These are phyloP conservation scores for Vanrija sp. DNA, from an alignment of 1,284 basidiomycete genomes.

Conservation along the genomic window DNA sequence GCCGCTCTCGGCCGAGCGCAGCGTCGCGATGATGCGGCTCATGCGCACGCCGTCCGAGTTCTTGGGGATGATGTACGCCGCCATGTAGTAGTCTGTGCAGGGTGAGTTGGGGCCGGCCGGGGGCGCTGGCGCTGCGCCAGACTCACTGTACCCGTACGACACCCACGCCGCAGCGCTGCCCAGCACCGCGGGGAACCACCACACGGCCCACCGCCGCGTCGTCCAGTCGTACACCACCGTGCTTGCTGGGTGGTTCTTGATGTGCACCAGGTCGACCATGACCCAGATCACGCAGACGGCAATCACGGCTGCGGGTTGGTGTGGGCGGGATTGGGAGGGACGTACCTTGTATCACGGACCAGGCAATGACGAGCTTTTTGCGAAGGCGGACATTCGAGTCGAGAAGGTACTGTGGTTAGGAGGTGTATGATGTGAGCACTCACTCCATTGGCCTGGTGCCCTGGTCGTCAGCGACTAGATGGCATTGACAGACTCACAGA, in stretches of 20 bases:
- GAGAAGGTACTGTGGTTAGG: conserved; percentile 23
- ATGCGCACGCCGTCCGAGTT: conserved; percentile 14
- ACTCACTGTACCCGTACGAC: conserved; percentile 16
- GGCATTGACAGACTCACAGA: conserved; percentile 3
- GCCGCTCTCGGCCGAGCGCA: conserved; percentile 22
- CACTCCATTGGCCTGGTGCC: conserved; percentile 39
- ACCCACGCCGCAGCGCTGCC: conserved; percentile 10
- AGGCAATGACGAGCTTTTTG: conserved; percentile 26
- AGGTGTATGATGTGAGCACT: neutral
- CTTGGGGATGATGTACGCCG: conserved; percentile 18
- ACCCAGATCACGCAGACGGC: conserved; percentile 41
- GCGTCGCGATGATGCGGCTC: conserved; percentile 21
- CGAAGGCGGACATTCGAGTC: conserved; percentile 35
- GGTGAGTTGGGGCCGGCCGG: neutral
- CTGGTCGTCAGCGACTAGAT: neutral
- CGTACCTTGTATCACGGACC: conserved; percentile 22
- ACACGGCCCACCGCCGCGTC: conserved; percentile 27
- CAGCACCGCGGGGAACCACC: conserved; percentile 36
- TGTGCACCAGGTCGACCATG: conserved; percentile 29
- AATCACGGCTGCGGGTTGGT: conserved; percentile 9
- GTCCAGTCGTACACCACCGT: conserved; percentile 30
- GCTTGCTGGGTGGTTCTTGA: conserved; percentile 1
- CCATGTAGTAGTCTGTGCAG: conserved; percentile 15
- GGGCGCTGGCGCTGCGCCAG: too few species aligned
- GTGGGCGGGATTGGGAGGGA: too few species aligned